Base-by-base conservation (phyloP, 2,329 filamentous ascomycete genomes). In the Cytospora leucostoma region DNA sequence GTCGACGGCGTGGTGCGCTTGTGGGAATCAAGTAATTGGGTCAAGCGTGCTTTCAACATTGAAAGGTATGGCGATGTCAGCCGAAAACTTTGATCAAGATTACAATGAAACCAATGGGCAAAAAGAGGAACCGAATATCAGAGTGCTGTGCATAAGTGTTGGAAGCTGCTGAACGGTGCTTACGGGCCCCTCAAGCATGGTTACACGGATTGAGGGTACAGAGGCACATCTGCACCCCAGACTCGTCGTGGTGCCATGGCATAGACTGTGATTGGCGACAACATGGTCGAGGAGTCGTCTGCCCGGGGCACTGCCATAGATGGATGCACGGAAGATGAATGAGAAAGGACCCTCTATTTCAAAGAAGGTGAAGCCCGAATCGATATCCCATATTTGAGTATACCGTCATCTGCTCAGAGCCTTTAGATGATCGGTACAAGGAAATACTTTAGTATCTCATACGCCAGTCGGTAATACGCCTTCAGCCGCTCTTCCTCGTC, bases 391-490 rank as follows among this genome's bases (percentile, higher is more conserved):
- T 17, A n/a, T n/a, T n/a, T 44, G 15, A n/a, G 7, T n/a, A 13
- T 37, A 27, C 27, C 27, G 35, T n/a, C 40, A n/a, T 13, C 15
- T 44, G 40, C 40, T 7, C 11, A 21, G 3, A 6, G 7, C 1
- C 40, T 27, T 62, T 35, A 88, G 19, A 87, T 66, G 5, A 80
- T 80, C 19, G 82, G 80, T 12, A 78, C 73, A 27, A 88, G 71
- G 53, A 83, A 80, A 68, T 83, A 83, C 59, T 81, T 79, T 37
- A 88, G 68, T 44, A 88, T 78, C 11, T 78, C 74, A 65, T 88
- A 87, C 11, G 80, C 80, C 56, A 85, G 70, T 51, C 76, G 73
- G 50, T 84, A 75, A 65, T 82, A 85, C 27, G 67, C 68, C 38
- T 66, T 61, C 3, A 70, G 64, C 56, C 65, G 63, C 35, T 68